Percentiles rank a stretch among this genome's conserved stretches.
phyloP scores from a whole-genome alignment of 352 stramenopile species.

The Lagenidium giganteum region DNA sequence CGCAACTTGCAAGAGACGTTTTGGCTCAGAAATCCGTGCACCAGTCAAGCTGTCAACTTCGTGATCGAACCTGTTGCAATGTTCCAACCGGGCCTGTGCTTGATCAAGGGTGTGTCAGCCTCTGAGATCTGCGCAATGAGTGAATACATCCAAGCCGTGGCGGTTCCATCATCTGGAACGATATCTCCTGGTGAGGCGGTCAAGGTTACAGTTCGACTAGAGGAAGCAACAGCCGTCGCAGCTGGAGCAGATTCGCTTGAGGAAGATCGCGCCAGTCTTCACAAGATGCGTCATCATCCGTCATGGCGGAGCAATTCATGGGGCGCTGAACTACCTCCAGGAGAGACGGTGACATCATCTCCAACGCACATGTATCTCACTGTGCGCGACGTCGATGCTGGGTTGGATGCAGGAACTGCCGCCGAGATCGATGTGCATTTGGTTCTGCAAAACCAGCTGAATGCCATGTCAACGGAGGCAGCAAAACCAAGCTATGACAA shows the following conservation, averaged over 20 bases:
- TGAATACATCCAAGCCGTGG: slow-evolving; percentile 72
- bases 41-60: slow-evolving; percentile 62
- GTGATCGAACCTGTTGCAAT: slow-evolving; percentile 63
- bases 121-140: slow-evolving; percentile 71
- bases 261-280: slow-evolving; percentile 27
- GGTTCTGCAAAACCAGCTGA: slow-evolving; percentile 32
- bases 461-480: slow-evolving; percentile 10
- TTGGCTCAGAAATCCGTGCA: slow-evolving; percentile 76
- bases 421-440: slow-evolving; percentile 69
- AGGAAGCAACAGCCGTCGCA: slow-evolving; percentile 40
- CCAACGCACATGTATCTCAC: slow-evolving; percentile 79
- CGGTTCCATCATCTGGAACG: slow-evolving; percentile 62
- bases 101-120: slow-evolving; percentile 48
- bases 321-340: slow-evolving; percentile 51
- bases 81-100: slow-evolving; percentile 52
- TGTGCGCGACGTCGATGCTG: slow-evolving; percentile 66
- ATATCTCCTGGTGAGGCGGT: slow-evolving; percentile 66
- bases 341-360: too few species aligned
- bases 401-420: slow-evolving; percentile 33
- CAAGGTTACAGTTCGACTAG: slow-evolving; percentile 75
- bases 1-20: slow-evolving; percentile 71
- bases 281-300: slow-evolving; percentile 77
- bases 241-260: slow-evolving; percentile 23
- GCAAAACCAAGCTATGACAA: slow-evolving; percentile 31
- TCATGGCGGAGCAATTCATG: slow-evolving; percentile 83